phyloP scores from a whole-genome alignment of 2,329 filamentous ascomycete genomes.

The Talaromyces sp. region DNA sequence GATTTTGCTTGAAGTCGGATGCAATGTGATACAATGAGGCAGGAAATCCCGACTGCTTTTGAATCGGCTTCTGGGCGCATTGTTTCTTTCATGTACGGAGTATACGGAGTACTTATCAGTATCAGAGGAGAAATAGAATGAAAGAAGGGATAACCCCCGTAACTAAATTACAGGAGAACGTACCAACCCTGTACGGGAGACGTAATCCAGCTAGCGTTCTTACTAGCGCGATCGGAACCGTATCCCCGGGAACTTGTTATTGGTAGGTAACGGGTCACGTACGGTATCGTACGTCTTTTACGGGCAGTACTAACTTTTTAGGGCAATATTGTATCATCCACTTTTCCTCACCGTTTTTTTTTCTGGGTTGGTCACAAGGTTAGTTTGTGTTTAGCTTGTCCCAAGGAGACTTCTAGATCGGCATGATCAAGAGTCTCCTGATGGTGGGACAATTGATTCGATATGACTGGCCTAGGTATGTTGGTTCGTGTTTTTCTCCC shows the following conservation, averaged over 20 bases:
- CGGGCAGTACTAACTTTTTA: neutral
- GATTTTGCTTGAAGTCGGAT: neutral
- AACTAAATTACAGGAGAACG: neutral
- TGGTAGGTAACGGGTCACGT: neutral
- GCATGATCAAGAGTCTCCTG: neutral
- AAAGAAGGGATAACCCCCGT: neutral
- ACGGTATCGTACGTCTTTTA: neutral
- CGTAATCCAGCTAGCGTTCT: neutral
- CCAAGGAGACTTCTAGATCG: neutral
- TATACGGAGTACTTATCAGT: neutral
- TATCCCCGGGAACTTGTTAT: slow-evolving; percentile 17
- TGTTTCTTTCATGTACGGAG: neutral
- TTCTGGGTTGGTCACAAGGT: neutral
- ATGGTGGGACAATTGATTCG: neutral
- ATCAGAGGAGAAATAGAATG: neutral
- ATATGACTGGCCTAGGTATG: neutral
- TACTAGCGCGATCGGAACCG: slow-evolving; percentile 17
- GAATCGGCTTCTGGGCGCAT: neutral
- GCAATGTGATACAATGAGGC: neutral
- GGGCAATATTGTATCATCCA: slow-evolving; percentile 3
- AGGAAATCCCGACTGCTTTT: neutral
- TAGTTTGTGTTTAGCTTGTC: neutral
- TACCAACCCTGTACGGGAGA: neutral
- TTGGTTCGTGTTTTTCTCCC: neutral
- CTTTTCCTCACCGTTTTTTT: slow-evolving; percentile 10